Percentiles rank a stretch among this genome's conserved stretches.
phyloP scores from a whole-genome alignment of 352 stramenopile genomes.

The Thalassiosira mediterranea region DNA sequence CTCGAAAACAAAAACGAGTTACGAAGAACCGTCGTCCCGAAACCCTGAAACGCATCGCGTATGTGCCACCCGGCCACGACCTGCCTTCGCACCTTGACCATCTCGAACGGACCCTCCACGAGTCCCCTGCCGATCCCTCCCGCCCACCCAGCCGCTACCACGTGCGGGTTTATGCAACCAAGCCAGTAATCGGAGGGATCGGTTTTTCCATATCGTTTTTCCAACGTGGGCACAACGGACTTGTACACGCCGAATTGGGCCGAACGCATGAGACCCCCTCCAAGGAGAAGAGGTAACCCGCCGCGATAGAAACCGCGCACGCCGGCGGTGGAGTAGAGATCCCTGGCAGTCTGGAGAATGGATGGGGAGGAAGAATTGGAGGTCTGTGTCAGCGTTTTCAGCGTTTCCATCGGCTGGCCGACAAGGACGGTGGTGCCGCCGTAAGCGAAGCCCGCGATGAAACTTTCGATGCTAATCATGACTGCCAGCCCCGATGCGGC shows the following conservation, averaged over 20 bases:
- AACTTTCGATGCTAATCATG: constrained; percentile 63
- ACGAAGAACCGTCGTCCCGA: constrained; percentile 60
- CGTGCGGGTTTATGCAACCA: constrained; percentile 59
- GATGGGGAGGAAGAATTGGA: background rate
- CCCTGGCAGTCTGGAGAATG: constrained; percentile 37
- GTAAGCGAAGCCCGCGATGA: constrained; percentile 72
- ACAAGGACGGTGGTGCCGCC: constrained; percentile 71
- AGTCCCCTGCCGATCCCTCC: constrained; percentile 78
- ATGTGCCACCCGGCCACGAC: constrained; percentile 59
- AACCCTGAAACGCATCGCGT: constrained; percentile 53
- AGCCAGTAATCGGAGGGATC: constrained; percentile 28
- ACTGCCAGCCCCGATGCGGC: too few relatives aligned
- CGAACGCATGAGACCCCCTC: constrained; percentile 79
- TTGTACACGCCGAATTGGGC: constrained; percentile 82
- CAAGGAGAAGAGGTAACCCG: constrained; percentile 76
- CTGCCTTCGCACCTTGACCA: constrained; percentile 82
- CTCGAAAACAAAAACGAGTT: constrained; percentile 74
- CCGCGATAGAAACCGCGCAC: constrained; percentile 79
- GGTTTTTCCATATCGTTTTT: constrained; percentile 17
- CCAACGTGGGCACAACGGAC: constrained; percentile 17
- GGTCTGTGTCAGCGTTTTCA: constrained; percentile 72
- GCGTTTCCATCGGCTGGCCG: constrained; percentile 73
- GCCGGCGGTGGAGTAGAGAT: constrained; percentile 69
- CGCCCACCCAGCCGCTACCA: constrained; percentile 74
- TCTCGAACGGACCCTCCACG: constrained; percentile 83